phyloP scores from a whole-genome alignment of 495 filamentous ascomycete species.

The Penicillium longicatenatum region DNA sequence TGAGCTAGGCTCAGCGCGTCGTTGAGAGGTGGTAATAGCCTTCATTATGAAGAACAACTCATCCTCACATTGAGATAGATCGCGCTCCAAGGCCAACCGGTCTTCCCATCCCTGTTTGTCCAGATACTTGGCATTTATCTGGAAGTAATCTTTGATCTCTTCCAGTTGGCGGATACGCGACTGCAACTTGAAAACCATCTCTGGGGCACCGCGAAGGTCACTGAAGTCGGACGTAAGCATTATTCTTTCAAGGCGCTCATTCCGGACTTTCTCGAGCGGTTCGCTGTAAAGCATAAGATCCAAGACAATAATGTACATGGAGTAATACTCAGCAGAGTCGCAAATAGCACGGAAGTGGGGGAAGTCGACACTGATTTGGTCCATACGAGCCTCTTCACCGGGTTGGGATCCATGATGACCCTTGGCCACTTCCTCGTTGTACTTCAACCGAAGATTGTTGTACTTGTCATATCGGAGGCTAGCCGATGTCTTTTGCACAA shows the following conservation, averaged over 20 bases:
- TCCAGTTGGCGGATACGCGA: conserved; percentile 90
- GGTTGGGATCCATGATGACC: conserved; percentile 43
- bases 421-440: conserved; percentile 88
- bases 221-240: conserved; percentile 99
- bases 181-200: conserved; percentile 90
- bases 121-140: conserved; percentile 83
- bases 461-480: conserved; percentile 95
- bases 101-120: conserved; percentile 93
- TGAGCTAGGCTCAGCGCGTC: conserved; percentile 68
- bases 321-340: conserved; percentile 94
- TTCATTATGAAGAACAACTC: conserved; percentile 99
- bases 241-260: conserved; percentile 92
- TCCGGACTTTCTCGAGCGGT: conserved; percentile 91
- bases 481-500: conserved; percentile 93
- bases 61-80: conserved; percentile 87
- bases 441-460: conserved; percentile 95
- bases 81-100: conserved; percentile 79
- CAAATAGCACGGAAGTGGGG: conserved; percentile 89
- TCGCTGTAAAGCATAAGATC: conserved; percentile 95
- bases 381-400: conserved; percentile 75
- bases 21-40: conserved; percentile 92
- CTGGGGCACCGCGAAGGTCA: conserved; percentile 88
- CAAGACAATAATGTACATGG: conserved; percentile 94
- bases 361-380: conserved; percentile 96
- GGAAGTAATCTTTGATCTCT: conserved; percentile 96